Evolutionary conservation across 1,139 yeast genomes (phyloP), one percentile per base, ranked within the genome.

Genomic region (Zygotorulaspora mrakii): DNA sequence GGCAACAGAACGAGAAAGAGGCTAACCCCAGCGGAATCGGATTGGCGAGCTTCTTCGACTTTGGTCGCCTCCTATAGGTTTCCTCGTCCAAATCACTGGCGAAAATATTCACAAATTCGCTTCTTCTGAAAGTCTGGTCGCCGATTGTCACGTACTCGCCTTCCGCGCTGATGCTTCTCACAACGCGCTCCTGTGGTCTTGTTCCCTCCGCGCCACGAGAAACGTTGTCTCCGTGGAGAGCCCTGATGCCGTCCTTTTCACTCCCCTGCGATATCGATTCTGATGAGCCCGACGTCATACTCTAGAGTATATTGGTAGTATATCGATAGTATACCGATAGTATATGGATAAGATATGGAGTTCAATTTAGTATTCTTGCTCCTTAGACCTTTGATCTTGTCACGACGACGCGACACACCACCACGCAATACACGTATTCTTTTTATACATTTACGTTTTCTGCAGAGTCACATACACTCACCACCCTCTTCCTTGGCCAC

Each of bases 21-120:
- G 73, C 66, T 42, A 78, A 66, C 1, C 84, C 85, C 45, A 77
- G 62, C 3, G 86, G 83, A 17, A 78, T 75, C 1, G 85, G 82
- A 52, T 79, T 77, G 25, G 74, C 83, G 42, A 65, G 50, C 29
- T 46, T 42, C 17, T 28, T 36, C 5, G 40, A 30, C 10, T 22
- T 17, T 6, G 55, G 52, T 23, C 64, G 60, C 24, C 60, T 45
- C 6, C 52, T 44, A 33, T 74, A 65, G 43, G 73, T 65, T 48
- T 80, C 82, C n/a, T 81, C 79, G 55, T 74, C 74, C 51, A 74
- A 65, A 27, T 71, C 68, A 61, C 82, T 81, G 35, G 79, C 82
- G 49, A 78, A 75, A 7, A 82, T 83, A 45, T 68, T 66, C 17
- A 69, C 67, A 49, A 79, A 67, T 37, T 79, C 84, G 30, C 67